A percentile compares a stretch with the other conserved stretches of the same genome.
phyloP scores from a whole-genome alignment of 2,329 filamentous ascomycete genomes.

The Xenoacremonium recifei region DNA sequence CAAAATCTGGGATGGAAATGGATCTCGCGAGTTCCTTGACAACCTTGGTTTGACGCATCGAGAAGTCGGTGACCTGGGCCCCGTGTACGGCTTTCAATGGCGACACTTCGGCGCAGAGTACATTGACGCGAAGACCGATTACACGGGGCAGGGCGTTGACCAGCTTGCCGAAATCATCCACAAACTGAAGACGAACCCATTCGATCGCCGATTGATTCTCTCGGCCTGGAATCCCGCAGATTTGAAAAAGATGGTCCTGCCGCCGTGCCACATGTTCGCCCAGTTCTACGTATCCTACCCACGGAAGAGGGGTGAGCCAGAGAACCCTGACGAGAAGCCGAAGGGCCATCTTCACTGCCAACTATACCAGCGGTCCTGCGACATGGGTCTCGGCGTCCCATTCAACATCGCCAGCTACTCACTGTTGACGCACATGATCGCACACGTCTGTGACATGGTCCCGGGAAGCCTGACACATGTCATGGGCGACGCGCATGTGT shows the following conservation, averaged over 20 bases:
- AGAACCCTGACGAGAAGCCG: conserved; percentile 35
- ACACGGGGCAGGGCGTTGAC: conserved; percentile 85
- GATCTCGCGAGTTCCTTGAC: conserved; percentile 86
- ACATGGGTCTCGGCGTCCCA: conserved; percentile 95
- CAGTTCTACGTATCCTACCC: conserved; percentile 91
- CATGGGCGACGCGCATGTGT: conserved; percentile 98
- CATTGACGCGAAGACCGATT: conserved; percentile 74
- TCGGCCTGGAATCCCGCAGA: conserved; percentile 93
- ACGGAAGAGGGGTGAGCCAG: conserved; percentile 26
- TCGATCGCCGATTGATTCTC: conserved; percentile 86
- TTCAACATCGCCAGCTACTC: conserved; percentile 98
- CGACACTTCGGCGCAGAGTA: conserved; percentile 96
- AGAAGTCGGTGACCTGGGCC: conserved; percentile 84
- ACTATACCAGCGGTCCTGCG: conserved; percentile 90
- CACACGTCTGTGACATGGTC: conserved; percentile 78
- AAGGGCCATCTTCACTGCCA: conserved; percentile 80
- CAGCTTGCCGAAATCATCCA: conserved; percentile 88
- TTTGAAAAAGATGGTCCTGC: conserved; percentile 82
- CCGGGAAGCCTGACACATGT: conserved; percentile 89
- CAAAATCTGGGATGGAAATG: conserved; percentile 99
- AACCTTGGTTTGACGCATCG: conserved; percentile 77
- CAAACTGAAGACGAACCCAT: conserved; percentile 80
- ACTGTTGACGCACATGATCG: conserved; percentile 91
- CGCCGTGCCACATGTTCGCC: conserved; percentile 96
- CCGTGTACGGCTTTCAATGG: conserved; percentile 99